These are phyloP conservation scores for Cyberlindnera misumaiensis DNA, from an alignment of 805 yeast species.

Conservation along the genomic window DNA sequence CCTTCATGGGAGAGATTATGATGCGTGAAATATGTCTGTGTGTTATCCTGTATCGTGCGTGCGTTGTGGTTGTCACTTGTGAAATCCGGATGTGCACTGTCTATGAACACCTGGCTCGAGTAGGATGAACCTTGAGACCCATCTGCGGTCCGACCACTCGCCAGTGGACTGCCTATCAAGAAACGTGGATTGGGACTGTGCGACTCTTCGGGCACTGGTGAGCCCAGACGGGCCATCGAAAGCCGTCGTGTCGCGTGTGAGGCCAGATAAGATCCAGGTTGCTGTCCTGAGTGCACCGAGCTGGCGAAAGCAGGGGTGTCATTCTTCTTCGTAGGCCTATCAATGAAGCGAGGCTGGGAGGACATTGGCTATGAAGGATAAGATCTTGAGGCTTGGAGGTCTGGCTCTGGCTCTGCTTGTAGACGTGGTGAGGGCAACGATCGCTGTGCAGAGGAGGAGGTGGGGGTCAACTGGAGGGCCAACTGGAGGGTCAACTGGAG, in stretches of 20 bases:
- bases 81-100: conserved; percentile 16
- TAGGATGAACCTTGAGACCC: not conserved
- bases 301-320: not conserved
- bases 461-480: too few relatives aligned
- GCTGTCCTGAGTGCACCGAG: not conserved
- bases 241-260: conserved; percentile 11
- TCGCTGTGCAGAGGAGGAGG: too few relatives aligned
- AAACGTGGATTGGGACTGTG: conserved; percentile 6
- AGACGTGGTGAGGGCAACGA: too few relatives aligned
- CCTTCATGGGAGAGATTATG: conserved; percentile 16
- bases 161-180: not conserved
- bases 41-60: conserved; percentile 10
- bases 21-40: conserved; percentile 13
- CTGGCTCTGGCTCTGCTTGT: too few relatives aligned
- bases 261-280: not conserved
- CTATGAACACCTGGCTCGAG: conserved; percentile 11
- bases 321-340: too few relatives aligned
- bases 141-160: not conserved
- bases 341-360: too few relatives aligned
- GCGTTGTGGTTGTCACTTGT: conserved; percentile 7
- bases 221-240: conserved; percentile 14
- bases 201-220: conserved; percentile 7
- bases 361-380: too few relatives aligned
- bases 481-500: too few relatives aligned
- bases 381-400: too few relatives aligned